Evolutionary conservation across 1,139 yeast species (phyloP).

Genomic region (Wickerhamomyces sp.): DNA sequence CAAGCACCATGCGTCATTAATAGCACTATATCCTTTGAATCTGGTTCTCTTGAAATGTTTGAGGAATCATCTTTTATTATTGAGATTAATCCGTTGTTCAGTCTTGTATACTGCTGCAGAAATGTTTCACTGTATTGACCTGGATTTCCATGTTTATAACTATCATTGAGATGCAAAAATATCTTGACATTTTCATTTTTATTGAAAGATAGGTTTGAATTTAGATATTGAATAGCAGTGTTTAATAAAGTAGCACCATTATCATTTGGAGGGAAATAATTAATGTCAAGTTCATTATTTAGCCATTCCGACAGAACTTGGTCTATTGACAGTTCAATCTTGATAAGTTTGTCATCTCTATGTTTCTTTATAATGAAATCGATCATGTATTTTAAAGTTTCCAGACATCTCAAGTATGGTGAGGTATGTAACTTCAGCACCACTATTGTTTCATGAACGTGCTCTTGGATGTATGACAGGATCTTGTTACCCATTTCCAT

Average conservation of each 20-base stretch:
- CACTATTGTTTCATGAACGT: conserved; percentile 11
- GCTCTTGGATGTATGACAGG: conserved; percentile 16
- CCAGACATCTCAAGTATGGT: conserved; percentile 24
- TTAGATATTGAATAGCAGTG: conserved; percentile 32
- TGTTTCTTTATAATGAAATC: conserved; percentile 20
- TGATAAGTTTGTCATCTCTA: conserved; percentile 8
- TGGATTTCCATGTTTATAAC: conserved; percentile 22
- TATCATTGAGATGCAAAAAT: conserved; percentile 13
- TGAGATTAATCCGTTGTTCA: conserved; percentile 20
- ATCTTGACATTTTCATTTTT: conserved; percentile 16
- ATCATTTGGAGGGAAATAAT: conserved; percentile 36
- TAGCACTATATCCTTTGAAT: conserved; percentile 17
- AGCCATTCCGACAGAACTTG: conserved; percentile 38
- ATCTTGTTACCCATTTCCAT: conserved; percentile 20
- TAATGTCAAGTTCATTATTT: conserved; percentile 31
- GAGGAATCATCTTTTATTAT: conserved; percentile 14
- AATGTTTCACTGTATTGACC: conserved; percentile 23
- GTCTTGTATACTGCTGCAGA: conserved; percentile 19
- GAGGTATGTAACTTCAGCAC: conserved; percentile 23
- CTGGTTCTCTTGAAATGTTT: conserved; percentile 2
- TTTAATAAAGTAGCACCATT: conserved; percentile 34
- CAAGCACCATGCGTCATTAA: conserved; percentile 26
- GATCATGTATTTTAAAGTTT: conserved; percentile 20
- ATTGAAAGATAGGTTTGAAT: conserved; percentile 20
- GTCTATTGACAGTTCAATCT: conserved; percentile 27